phyloP scores from a whole-genome alignment of 352 stramenopile species.

The Lagenidium giganteum region DNA sequence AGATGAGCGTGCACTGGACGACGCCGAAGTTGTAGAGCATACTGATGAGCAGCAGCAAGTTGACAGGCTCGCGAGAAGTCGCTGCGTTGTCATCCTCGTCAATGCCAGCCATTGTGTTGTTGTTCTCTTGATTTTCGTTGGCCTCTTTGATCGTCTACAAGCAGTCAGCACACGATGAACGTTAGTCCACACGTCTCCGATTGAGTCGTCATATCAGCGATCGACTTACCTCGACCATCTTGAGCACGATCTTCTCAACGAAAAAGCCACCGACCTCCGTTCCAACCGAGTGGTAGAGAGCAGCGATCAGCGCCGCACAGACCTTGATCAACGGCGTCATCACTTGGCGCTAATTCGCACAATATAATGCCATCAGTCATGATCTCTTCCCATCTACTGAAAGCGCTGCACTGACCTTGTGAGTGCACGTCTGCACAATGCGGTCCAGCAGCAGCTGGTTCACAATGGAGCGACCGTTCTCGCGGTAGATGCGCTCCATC shows the following conservation, averaged over 20 bases:
- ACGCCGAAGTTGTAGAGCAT: constrained; percentile 91
- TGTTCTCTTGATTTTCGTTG: constrained; percentile 22
- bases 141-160: constrained; percentile 19
- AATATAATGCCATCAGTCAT: too few relatives aligned
- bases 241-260: constrained; percentile 65
- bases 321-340: constrained; percentile 81
- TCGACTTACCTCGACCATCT: constrained; percentile 47
- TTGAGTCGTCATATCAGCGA: too few relatives aligned
- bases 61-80: constrained; percentile 64
- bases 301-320: constrained; percentile 52
- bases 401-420: constrained; percentile 1
- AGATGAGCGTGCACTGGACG: constrained; percentile 86
- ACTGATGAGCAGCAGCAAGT: constrained; percentile 82
- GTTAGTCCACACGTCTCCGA: too few relatives aligned
- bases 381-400: neutral
- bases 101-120: neutral
- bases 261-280: constrained; percentile 81
- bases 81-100: constrained; percentile 23
- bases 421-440: constrained; percentile 47
- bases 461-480: constrained; percentile 60
- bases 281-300: constrained; percentile 72
- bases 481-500: constrained; percentile 78
- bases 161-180: too few relatives aligned
- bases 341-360: constrained; percentile 56
- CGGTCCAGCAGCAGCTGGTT: constrained; percentile 73